phyloP scores from a whole-genome alignment of 202 grass and related monocot genomes.

The Miscanthus sacchariflorus region DNA sequence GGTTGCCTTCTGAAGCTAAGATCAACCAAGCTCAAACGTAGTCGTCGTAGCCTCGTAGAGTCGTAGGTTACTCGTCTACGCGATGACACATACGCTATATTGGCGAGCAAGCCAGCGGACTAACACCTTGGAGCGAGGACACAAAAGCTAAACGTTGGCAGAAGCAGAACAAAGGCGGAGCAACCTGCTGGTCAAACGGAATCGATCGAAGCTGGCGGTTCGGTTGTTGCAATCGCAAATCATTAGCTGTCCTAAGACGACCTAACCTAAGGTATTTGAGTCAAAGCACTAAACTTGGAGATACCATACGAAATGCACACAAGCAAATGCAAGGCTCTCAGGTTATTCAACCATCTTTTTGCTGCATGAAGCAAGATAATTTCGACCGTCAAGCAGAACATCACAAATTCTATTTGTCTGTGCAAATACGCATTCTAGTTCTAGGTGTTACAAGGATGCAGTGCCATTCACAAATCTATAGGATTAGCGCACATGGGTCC shows the following conservation, averaged over 20 bases:
- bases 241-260: background rate
- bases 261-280: background rate
- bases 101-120: slow-evolving; percentile 38
- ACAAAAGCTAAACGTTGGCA: slow-evolving; percentile 47
- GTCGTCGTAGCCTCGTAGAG: background rate
- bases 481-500: background rate
- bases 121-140: slow-evolving; percentile 25
- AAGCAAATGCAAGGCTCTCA: no score
- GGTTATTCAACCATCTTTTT: background rate
- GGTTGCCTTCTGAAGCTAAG: no score
- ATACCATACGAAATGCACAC: background rate
- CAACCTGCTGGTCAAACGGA: slow-evolving; percentile 32
- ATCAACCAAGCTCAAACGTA: no score
- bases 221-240: slow-evolving; percentile 5
- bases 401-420: background rate
- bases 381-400: background rate
- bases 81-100: slow-evolving; percentile 14
- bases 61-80: slow-evolving; percentile 19
- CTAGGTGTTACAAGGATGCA: background rate
- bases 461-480: background rate
- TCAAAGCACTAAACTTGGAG: slow-evolving; percentile 40
- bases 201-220: slow-evolving; percentile 7
- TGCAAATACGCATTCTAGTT: background rate
- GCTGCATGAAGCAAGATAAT: background rate
- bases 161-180: slow-evolving; percentile 7